Evolutionary conservation across 345 rosid species (phyloP).

Genomic region (Psidium friedrichsthalianum): DNA sequence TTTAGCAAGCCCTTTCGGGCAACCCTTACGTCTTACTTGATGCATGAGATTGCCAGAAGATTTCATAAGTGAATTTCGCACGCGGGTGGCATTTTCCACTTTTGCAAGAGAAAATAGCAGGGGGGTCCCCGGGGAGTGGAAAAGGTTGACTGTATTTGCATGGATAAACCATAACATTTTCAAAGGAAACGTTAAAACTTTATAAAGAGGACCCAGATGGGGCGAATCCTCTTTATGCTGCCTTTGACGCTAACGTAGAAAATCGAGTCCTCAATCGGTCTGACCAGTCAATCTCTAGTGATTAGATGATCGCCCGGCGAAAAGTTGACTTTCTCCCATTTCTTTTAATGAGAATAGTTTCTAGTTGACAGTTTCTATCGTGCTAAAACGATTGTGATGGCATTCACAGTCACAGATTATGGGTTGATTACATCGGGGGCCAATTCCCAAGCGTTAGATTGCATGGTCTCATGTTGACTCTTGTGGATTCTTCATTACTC

Average conservation of each 20-base stretch:
- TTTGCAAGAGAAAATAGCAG: background rate
- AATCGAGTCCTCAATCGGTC: background rate
- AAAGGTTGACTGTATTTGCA: background rate
- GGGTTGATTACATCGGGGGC: background rate
- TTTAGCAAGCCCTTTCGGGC: background rate
- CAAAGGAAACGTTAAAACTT: background rate
- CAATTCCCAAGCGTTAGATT: background rate
- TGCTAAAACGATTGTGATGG: background rate
- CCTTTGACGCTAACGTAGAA: background rate
- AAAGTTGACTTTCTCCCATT: background rate
- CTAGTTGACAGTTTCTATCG: background rate
- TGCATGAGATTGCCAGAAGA: background rate
- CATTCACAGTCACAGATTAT: background rate
- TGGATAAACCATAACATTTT: background rate
- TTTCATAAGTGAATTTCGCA: background rate
- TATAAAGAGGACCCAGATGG: background rate
- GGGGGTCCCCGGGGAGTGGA: background rate
- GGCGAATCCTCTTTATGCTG: background rate
- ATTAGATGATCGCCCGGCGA: background rate
- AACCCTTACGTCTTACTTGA: background rate
- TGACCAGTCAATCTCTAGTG: background rate
- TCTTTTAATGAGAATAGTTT: background rate
- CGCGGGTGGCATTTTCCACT: background rate
- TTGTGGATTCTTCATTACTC: background rate
- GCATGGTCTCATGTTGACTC: background rate